A percentile compares a stretch with the other conserved stretches of the same genome.
Evolutionary conservation across 2,329 filamentous ascomycete species (phyloP).

Genomic region (Pseudogymnoascus sp.): DNA sequence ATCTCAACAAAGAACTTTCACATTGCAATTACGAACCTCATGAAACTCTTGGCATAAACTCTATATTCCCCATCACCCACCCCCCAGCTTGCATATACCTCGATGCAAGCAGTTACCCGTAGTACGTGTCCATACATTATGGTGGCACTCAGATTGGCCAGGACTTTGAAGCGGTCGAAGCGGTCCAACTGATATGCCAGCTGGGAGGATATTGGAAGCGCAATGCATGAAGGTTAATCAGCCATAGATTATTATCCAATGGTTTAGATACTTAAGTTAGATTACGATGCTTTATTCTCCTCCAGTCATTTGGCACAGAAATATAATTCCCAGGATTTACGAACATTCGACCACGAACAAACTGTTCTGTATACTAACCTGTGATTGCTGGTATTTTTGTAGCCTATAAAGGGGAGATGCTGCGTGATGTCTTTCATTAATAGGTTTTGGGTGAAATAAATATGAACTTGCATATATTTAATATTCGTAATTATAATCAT

Average conservation of each 20-base stretch:
- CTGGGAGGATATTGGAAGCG: slow-evolving; percentile 7
- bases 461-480: neutral
- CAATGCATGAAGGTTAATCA: slow-evolving; percentile 8
- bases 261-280: slow-evolving; percentile 9
- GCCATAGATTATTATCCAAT: slow-evolving; percentile 6
- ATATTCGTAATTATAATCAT: neutral
- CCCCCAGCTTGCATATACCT: neutral
- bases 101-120: slow-evolving; percentile 3
- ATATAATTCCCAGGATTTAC: slow-evolving; percentile 4
- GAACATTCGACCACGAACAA: neutral
- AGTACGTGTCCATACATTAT: slow-evolving; percentile 5
- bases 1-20: slow-evolving; percentile 8
- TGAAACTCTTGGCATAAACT: slow-evolving; percentile 9
- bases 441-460: neutral
- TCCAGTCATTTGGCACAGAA: slow-evolving; percentile 4
- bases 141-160: slow-evolving; percentile 6
- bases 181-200: neutral
- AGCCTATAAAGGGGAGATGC: no score
- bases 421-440: neutral
- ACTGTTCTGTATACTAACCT: neutral
- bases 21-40: slow-evolving; percentile 12
- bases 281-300: slow-evolving; percentile 8
- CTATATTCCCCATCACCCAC: neutral
- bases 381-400: neutral
- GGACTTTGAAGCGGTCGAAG: slow-evolving; percentile 2